Conservation (phyloP, 805 yeast genomes). For the Danielozyma ontarioensis region DNA sequence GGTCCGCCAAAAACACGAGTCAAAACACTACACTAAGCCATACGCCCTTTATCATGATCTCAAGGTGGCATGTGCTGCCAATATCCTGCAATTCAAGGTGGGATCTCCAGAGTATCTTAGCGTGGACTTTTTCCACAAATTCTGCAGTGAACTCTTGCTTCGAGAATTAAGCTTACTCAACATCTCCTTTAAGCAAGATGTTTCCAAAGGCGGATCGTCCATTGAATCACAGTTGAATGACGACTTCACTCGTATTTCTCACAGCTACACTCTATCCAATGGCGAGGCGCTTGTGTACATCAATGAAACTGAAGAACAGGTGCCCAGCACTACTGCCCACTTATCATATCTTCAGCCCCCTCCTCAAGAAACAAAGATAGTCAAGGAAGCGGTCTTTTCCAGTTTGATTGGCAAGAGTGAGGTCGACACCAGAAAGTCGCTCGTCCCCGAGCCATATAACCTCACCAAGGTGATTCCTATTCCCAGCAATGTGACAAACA, state of each 20-base stretch:
- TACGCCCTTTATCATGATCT: conserved; percentile 65
- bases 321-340: conserved; percentile 12
- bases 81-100: conserved; percentile 42
- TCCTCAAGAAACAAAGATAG: conserved; percentile 43
- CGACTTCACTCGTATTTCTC: conserved; percentile 59
- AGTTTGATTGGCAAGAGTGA: conserved; percentile 64
- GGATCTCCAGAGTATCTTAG: conserved; percentile 46
- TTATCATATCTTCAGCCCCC: conserved; percentile 21
- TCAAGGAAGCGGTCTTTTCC: conserved; percentile 75
- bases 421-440: conserved; percentile 68
- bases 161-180: conserved; percentile 54
- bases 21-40: conserved; percentile 36
- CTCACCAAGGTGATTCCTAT: conserved; percentile 64
- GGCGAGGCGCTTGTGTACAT: conserved; percentile 52
- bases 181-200: conserved; percentile 12
- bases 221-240: conserved; percentile 40
- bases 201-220: conserved; percentile 12
- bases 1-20: conserved; percentile 36
- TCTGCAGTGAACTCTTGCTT: conserved; percentile 56
- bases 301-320: conserved; percentile 27
- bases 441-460: conserved; percentile 62
- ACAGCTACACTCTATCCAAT: conserved; percentile 44
- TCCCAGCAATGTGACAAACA: conserved; percentile 4
- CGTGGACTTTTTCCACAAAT: conserved; percentile 59
- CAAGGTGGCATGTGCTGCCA: conserved; percentile 47